A percentile compares a stretch with the other conserved stretches of the same genome.
phyloP scores from a whole-genome alignment of 306 rosid genomes.

The Cyclanthera cordifolia region DNA sequence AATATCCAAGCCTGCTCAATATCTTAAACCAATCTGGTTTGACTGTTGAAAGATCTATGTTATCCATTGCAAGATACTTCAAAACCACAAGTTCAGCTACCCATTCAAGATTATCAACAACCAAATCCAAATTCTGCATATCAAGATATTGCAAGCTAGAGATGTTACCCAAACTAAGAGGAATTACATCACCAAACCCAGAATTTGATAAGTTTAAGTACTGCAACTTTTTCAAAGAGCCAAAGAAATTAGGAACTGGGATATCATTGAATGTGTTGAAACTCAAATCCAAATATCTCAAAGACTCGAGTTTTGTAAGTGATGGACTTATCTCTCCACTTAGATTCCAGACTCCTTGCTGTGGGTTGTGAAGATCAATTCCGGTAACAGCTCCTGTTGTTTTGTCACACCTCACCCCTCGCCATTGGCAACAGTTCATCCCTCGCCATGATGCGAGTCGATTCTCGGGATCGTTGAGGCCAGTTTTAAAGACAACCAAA shows the following conservation, averaged over 20 bases:
- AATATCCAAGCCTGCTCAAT: constrained; percentile 17
- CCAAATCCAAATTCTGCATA: background rate
- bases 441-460: constrained; percentile 32
- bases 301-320: constrained; percentile 25
- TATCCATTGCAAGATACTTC: constrained; percentile 26
- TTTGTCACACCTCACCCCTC: constrained; percentile 25
- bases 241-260: constrained; percentile 26
- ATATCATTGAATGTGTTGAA: constrained; percentile 23
- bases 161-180: constrained; percentile 28
- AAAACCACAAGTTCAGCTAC: constrained; percentile 25
- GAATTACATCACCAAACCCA: constrained; percentile 24
- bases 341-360: constrained; percentile 22
- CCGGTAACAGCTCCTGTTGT: constrained; percentile 23
- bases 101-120: constrained; percentile 22
- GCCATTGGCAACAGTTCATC: constrained; percentile 32
- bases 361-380: constrained; percentile 30
- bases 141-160: constrained; percentile 28
- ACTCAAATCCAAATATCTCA: constrained; percentile 34
- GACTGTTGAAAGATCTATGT: constrained; percentile 26
- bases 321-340: constrained; percentile 36
- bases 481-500: constrained; percentile 30
- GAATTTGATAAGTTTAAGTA: constrained; percentile 31
- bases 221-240: constrained; percentile 26
- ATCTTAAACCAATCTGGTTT: constrained; percentile 20
- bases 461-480: constrained; percentile 27